Base-by-base conservation (phyloP, 2,329 filamentous ascomycete species). In the Periconia macrospinosa region DNA sequence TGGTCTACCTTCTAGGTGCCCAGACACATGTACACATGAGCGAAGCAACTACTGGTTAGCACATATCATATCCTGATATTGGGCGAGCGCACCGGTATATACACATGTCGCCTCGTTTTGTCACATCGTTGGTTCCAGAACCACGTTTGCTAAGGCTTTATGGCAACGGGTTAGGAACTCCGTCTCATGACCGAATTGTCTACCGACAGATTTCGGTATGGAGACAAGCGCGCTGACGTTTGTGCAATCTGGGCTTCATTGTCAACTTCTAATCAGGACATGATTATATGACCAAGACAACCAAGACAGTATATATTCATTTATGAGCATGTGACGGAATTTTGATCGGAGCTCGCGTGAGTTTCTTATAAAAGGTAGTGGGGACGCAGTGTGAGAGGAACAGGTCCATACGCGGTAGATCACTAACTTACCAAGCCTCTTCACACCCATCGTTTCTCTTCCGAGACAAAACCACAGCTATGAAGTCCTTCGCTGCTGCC, bases 401-500 rank as follows among this genome's bases (percentile, higher is more conserved):
- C 43, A 23, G 43, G 47, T 45, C 53, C 9, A 33, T 41, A 41
- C 35, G 14, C 14, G 52, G 33, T 49, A 47, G 40, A 51, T 30
- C 55, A 52, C 33, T 30, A 20, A 20, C 30, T 35, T 42, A 40
- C 23, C 47, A 45, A 3, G 15, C n/a, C 18, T 7, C 45, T 37
- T 44, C 10, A 8, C n/a, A 15, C 27, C 23, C 15, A 11, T 8
- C 18, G 6, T 5, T 20, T 40, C 45, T 11, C 17, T 47, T 17
- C 23, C 35, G n/a, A 35, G 33, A 40, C 27, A 27, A 41, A 51
- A 55, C 9, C 40, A 23, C 46, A 41, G 56, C 30, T 15, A 73
- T 74, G 70, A 74, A 72, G 68, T 63, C 67, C 44, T 61, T 72
- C 60, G 57, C 67, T 23, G 61, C 68, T 43, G 61, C 65, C 40